These are phyloP conservation scores for Moesziomyces sp. DNA, from an alignment of 1,284 basidiomycete species.

Conservation along the genomic window DNA sequence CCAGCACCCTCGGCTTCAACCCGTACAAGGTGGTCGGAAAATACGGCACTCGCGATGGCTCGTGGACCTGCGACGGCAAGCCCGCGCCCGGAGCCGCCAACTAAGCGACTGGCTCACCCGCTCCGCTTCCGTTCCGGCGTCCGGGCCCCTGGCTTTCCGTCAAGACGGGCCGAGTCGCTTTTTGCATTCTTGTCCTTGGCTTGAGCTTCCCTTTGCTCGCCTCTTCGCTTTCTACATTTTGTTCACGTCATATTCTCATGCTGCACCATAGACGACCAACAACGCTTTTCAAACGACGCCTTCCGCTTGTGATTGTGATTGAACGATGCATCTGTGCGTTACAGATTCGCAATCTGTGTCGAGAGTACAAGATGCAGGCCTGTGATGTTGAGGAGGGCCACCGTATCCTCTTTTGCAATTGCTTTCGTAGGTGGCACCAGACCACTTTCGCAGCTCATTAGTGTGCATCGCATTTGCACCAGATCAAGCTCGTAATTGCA, in stretches of 20 bases:
- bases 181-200: background rate
- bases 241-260: background rate
- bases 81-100: constrained; percentile 28
- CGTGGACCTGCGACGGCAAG: constrained; percentile 56
- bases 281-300: too few relatives aligned
- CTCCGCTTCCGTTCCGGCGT: background rate
- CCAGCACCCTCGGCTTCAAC: constrained; percentile 39
- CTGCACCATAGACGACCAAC: background rate
- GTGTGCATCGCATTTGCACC: too few relatives aligned
- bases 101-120: background rate
- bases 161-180: background rate
- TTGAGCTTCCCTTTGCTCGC: background rate
- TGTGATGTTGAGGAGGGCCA: too few relatives aligned
- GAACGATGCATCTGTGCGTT: background rate
- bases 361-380: too few relatives aligned
- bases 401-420: too few relatives aligned
- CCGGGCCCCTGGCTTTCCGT: background rate
- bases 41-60: constrained; percentile 36
- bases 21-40: constrained; percentile 54
- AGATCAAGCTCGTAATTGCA: too few relatives aligned
- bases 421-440: too few relatives aligned
- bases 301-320: too few relatives aligned
- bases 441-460: too few relatives aligned
- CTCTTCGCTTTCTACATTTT: background rate
- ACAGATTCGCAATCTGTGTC: background rate